A percentile compares a stretch with the other conserved stretches of the same genome.
These are phyloP conservation scores for Umbelopsis vinacea DNA, from an alignment of 192 early-diverging fungal genomes.

Conservation along the genomic window DNA sequence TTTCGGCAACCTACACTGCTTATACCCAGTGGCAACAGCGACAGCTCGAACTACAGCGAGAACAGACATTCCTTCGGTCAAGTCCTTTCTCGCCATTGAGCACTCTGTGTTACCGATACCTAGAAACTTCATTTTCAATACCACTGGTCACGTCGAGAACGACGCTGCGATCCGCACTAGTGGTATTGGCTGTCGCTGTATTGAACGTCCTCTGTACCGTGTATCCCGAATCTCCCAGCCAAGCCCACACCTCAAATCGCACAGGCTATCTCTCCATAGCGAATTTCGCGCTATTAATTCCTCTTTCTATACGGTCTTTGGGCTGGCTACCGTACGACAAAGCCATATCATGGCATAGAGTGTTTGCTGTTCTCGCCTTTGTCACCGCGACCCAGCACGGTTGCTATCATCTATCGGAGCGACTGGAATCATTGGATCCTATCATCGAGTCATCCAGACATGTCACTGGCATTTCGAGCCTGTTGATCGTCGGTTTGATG, in stretches of 20 bases:
- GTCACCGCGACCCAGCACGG: background rate
- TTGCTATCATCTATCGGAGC: background rate
- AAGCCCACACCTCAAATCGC: background rate
- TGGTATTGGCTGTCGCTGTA: background rate
- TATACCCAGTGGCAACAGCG: background rate
- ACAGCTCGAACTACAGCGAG: background rate
- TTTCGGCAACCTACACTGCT: background rate
- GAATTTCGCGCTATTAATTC: background rate
- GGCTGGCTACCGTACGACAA: background rate
- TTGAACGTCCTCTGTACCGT: background rate
- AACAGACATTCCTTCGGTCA: background rate
- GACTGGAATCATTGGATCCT: background rate
- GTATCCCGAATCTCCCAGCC: background rate
- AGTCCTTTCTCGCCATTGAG: background rate
- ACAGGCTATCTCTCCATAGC: slow-evolving; percentile 1
- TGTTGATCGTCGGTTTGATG: background rate
- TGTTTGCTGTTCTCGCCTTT: slow-evolving; percentile 4
- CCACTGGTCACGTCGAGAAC: slow-evolving; percentile 2
- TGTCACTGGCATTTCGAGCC: background rate
- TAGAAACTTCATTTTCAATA: background rate
- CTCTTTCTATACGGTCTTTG: background rate
- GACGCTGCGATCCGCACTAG: background rate
- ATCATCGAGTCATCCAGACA: slow-evolving; percentile 9
- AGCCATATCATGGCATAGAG: slow-evolving; percentile 13
- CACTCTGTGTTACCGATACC: slow-evolving; percentile 1